These are phyloP conservation scores for Hirschfeldia incana DNA, from an alignment of 345 rosid species.

Conservation along the genomic window DNA sequence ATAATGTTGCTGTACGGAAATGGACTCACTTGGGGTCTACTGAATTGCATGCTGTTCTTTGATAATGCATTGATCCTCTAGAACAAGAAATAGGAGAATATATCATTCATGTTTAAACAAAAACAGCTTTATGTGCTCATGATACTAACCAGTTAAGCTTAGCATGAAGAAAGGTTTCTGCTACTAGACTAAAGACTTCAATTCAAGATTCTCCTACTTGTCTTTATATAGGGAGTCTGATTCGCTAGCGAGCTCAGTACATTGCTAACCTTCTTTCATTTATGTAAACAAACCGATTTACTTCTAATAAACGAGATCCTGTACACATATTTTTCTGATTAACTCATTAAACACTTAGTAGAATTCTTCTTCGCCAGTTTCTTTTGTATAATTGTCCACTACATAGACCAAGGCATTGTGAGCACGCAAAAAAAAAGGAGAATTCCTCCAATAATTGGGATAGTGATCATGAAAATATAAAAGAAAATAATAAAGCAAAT, in stretches of 20 bases:
- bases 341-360: no score
- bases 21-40: slow-evolving; percentile 43
- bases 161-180: slow-evolving; percentile 7
- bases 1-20: slow-evolving; percentile 46
- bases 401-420: slow-evolving; percentile 21
- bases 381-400: slow-evolving; percentile 23
- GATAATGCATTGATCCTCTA: slow-evolving; percentile 31
- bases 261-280: no score
- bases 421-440: slow-evolving; percentile 32
- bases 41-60: slow-evolving; percentile 25
- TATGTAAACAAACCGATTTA: no score
- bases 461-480: slow-evolving; percentile 43
- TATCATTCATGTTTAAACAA: background rate
- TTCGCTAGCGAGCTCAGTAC: no score
- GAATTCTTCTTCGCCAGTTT: background rate
- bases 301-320: no score
- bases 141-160: slow-evolving; percentile 8
- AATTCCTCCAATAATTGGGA: slow-evolving; percentile 56
- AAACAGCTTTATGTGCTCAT: background rate
- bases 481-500: slow-evolving; percentile 22
- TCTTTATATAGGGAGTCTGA: no score
- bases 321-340: no score
- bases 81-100: slow-evolving; percentile 27
- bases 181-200: background rate
- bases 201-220: no score